Percentiles rank a stretch among this genome's conserved stretches.
These are phyloP conservation scores for Fusarium sp. DNA, from an alignment of 2,329 filamentous ascomycete species.

Conservation along the genomic window DNA sequence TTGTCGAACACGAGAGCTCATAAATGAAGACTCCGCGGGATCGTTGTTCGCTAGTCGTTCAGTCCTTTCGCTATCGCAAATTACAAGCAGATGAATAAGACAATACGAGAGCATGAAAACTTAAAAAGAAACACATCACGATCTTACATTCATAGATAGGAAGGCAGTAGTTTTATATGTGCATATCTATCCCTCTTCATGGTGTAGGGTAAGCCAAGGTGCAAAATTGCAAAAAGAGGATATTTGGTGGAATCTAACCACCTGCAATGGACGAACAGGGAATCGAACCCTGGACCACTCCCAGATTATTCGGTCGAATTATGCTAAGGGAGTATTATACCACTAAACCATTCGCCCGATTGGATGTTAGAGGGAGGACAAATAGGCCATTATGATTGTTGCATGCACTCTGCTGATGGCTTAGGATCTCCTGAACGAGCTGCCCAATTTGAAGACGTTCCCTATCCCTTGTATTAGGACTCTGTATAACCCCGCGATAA, in stretches of 20 bases:
- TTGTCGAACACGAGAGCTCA: too few species aligned
- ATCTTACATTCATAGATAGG: too few species aligned
- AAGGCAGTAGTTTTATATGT: too few species aligned
- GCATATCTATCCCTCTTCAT: too few species aligned
- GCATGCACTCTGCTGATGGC: neutral
- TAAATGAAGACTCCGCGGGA: too few species aligned
- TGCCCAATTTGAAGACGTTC: neutral
- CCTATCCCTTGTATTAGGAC: neutral
- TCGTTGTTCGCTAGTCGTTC: too few species aligned
- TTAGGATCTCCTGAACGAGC: neutral
- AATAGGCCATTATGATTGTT: neutral
- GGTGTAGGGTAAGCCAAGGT: neutral
- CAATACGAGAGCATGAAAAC: too few species aligned
- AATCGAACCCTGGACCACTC: constrained; percentile 52
- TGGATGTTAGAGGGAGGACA: neutral
- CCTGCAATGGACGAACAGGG: constrained; percentile 47
- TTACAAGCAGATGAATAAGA: too few species aligned
- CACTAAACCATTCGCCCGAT: constrained; percentile 51
- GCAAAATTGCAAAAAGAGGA: constrained; percentile 30
- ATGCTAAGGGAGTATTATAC: constrained; percentile 52
- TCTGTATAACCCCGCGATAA: neutral
- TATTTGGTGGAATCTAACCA: constrained; percentile 40
- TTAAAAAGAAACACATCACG: too few species aligned
- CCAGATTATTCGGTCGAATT: constrained; percentile 40
- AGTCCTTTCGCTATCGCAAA: too few species aligned